A percentile compares a stretch with the other conserved stretches of the same genome.
phyloP scores from a whole-genome alignment of 768 basidiomycete species.

The Dacryopinax spathularia region DNA sequence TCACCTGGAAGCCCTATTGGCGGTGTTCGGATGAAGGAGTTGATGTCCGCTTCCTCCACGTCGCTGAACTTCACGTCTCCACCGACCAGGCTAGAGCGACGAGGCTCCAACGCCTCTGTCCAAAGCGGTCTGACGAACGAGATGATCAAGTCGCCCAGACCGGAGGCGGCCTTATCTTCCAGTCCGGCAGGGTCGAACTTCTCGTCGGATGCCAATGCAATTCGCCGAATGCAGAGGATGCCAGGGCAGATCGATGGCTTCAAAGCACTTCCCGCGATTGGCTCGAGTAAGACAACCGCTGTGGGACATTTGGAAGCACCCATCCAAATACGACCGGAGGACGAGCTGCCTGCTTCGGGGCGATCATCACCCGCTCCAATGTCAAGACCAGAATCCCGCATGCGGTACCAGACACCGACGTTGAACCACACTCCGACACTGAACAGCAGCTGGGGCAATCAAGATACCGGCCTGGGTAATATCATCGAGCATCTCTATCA shows the following conservation, averaged over 20 bases:
- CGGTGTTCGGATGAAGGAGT: not conserved
- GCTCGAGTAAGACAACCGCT: conserved; percentile 70
- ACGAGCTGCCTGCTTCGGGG: conserved; percentile 47
- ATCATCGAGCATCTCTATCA: conserved; percentile 81
- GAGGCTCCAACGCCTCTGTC: not conserved
- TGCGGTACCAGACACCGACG: not conserved
- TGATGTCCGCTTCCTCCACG: not conserved
- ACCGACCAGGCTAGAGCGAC: not conserved
- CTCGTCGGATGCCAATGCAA: not conserved
- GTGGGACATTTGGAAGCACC: conserved; percentile 70
- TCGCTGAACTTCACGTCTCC: not conserved
- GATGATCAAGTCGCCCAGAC: not conserved
- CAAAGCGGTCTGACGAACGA: not conserved
- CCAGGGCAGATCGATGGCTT: conserved; percentile 53
- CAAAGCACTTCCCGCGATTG: conserved; percentile 82
- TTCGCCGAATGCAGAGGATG: not conserved
- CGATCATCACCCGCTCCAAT: conserved; percentile 48
- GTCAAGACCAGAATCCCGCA: conserved; percentile 4
- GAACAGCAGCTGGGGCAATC: conserved; percentile 24
- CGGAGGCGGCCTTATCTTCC: not conserved
- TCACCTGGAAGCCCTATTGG: not conserved
- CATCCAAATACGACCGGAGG: conserved; percentile 41
- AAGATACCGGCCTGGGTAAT: conserved; percentile 78
- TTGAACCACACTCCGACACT: too few species aligned
- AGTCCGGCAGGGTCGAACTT: not conserved